phyloP scores from a whole-genome alignment of 352 stramenopile species.

The Phytophthora brassicae region DNA sequence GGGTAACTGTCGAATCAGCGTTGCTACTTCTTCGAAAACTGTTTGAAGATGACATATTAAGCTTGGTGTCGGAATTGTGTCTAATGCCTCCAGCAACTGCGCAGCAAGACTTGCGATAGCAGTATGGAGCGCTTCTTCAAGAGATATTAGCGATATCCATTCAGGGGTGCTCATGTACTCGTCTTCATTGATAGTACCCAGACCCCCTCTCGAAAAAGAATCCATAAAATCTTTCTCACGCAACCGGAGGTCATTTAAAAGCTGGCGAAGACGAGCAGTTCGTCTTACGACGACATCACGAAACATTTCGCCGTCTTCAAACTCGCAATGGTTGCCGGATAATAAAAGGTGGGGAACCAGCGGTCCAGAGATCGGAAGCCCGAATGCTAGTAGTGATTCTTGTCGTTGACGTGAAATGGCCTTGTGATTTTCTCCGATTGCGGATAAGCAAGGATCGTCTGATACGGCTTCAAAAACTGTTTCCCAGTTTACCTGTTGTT shows the following conservation, averaged over 20 bases:
- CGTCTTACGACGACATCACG: slow-evolving; percentile 5
- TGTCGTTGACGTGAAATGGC: slow-evolving; percentile 18
- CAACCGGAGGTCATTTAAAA: slow-evolving; percentile 32
- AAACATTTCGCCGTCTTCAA: slow-evolving; percentile 25
- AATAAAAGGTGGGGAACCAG: slow-evolving; percentile 13
- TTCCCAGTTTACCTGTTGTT: slow-evolving; percentile 27
- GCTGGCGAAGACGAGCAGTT: slow-evolving; percentile 30
- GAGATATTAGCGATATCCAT: slow-evolving; percentile 36
- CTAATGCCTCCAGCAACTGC: slow-evolving; percentile 21
- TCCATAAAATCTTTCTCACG: slow-evolving; percentile 37
- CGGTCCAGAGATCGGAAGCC: slow-evolving; percentile 19
- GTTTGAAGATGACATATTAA: slow-evolving; percentile 14
- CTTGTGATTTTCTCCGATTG: background rate
- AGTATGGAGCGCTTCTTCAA: slow-evolving; percentile 40
- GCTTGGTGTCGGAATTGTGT: slow-evolving; percentile 7
- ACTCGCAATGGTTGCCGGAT: slow-evolving; percentile 3
- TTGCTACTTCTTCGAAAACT: slow-evolving; percentile 35
- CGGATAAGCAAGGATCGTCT: background rate
- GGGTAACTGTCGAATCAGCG: slow-evolving; percentile 51
- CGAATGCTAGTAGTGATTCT: slow-evolving; percentile 19
- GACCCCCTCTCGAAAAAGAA: slow-evolving; percentile 17
- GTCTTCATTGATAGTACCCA: slow-evolving; percentile 16
- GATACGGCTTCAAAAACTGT: slow-evolving; percentile 33
- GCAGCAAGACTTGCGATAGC: slow-evolving; percentile 27
- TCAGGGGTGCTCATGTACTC: slow-evolving; percentile 10